phyloP scores from a whole-genome alignment of 305 asterid genomes.

The Fraxinus velutina region DNA sequence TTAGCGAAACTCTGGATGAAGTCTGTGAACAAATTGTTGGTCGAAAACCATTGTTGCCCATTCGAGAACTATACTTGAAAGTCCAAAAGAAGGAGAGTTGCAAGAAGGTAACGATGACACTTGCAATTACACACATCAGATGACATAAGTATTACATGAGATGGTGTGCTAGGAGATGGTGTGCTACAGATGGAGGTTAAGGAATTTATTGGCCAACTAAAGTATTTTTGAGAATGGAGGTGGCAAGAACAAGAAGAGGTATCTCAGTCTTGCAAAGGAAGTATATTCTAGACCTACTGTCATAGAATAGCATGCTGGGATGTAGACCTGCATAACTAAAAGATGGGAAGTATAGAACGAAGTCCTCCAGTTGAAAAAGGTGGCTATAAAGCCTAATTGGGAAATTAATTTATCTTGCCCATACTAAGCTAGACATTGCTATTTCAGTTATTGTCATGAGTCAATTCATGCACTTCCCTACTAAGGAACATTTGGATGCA shows the following conservation, averaged over 20 bases:
- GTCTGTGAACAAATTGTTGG: not conserved
- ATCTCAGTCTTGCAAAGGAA: not conserved
- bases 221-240: not conserved
- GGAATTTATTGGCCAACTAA: not conserved
- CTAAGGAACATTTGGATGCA: not conserved
- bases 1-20: not conserved
- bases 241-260: not conserved
- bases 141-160: not conserved
- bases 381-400: not conserved
- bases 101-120: too few species aligned
- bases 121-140: not conserved
- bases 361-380: not conserved
- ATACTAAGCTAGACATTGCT: not conserved
- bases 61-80: not conserved
- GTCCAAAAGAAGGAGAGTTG: not conserved
- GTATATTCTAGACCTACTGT: not conserved
- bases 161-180: not conserved
- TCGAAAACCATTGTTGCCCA: not conserved
- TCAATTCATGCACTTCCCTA: not conserved
- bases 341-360: not conserved
- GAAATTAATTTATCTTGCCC: not conserved
- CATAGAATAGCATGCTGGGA: not conserved
- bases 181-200: not conserved
- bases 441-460: not conserved
- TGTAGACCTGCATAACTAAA: not conserved